Evolutionary conservation across 768 basidiomycete genomes (phyloP).

Genomic region (Favolaschia claudopus): DNA sequence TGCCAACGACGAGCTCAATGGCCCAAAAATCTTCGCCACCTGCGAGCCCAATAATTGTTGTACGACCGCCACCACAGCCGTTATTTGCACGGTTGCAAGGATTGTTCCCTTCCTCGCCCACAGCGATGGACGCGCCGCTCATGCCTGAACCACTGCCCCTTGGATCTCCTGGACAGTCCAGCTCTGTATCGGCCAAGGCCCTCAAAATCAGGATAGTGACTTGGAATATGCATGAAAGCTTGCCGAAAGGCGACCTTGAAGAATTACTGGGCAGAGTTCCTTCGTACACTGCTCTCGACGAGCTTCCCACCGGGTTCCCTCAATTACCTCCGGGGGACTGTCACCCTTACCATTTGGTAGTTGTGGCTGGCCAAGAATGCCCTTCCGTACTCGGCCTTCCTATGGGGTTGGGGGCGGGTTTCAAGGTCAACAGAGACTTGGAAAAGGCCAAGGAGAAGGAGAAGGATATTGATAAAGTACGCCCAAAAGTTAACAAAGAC

Average conservation of each 20-base stretch:
- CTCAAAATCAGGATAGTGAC: conserved; percentile 76
- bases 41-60: no score
- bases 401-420: conserved; percentile 79
- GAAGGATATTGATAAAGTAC: conserved; percentile 41
- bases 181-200: conserved; percentile 44
- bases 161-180: conserved; percentile 32
- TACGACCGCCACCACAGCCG: conserved; percentile 31
- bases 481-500: conserved; percentile 42
- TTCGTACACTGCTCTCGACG: conserved; percentile 41
- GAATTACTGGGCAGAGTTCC: conserved; percentile 74
- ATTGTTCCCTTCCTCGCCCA: conserved; percentile 51
- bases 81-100: conserved; percentile 61
- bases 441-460: conserved; percentile 46
- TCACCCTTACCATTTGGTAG: conserved; percentile 82
- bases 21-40: no score
- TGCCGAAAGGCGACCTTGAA: conserved; percentile 82
- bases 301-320: conserved; percentile 48
- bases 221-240: conserved; percentile 88
- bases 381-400: conserved; percentile 84
- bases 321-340: conserved; percentile 54
- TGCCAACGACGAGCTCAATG: no score
- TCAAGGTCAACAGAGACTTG: conserved; percentile 57
- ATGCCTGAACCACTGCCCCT: conserved; percentile 31
- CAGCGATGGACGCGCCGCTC: conserved; percentile 30
- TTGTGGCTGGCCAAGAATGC: conserved; percentile 85